These are phyloP conservation scores for Melaleuca alternifolia DNA, from an alignment of 345 rosid genomes.

Conservation along the genomic window DNA sequence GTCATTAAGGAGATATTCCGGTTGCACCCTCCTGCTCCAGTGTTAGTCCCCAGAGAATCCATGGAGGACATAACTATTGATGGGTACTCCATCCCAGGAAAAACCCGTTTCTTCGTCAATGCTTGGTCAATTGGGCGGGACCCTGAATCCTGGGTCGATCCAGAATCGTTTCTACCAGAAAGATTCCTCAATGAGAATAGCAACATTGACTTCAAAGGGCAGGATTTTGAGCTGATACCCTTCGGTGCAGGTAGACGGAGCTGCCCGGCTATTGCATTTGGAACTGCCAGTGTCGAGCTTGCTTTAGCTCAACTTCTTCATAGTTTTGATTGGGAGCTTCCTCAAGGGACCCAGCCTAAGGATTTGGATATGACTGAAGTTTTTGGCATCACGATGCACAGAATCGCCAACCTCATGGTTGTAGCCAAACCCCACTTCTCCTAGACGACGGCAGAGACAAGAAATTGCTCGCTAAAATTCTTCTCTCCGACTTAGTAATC, in stretches of 20 bases:
- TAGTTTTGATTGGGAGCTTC: conserved; percentile 45
- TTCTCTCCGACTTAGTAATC: background rate
- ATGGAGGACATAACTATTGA: conserved; percentile 29
- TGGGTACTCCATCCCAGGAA: conserved; percentile 35
- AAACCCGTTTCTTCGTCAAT: conserved; percentile 27
- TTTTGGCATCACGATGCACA: conserved; percentile 24
- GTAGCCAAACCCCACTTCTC: conserved; percentile 18
- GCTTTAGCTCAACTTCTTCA: conserved; percentile 45
- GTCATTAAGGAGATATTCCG: conserved; percentile 43
- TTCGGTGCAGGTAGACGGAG: conserved; percentile 46
- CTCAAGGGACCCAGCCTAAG: conserved; percentile 15
- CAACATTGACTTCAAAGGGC: conserved; percentile 34
- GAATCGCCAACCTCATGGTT: conserved; percentile 7
- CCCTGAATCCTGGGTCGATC: conserved; percentile 29
- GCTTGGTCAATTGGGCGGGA: conserved; percentile 38
- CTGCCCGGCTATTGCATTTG: conserved; percentile 39
- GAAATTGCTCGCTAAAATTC: background rate
- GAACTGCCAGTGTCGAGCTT: conserved; percentile 29
- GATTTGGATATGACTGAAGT: conserved; percentile 31
- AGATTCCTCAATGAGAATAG: conserved; percentile 23
- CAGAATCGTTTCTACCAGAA: conserved; percentile 35
- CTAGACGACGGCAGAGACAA: background rate
- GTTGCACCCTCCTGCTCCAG: conserved; percentile 48
- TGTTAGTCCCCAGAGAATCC: conserved; percentile 50
- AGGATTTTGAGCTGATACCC: conserved; percentile 43